A percentile compares a stretch with the other conserved stretches of the same genome.
These are phyloP conservation scores for Typha latifolia DNA, from an alignment of 176 grass and related monocot genomes.

Conservation along the genomic window DNA sequence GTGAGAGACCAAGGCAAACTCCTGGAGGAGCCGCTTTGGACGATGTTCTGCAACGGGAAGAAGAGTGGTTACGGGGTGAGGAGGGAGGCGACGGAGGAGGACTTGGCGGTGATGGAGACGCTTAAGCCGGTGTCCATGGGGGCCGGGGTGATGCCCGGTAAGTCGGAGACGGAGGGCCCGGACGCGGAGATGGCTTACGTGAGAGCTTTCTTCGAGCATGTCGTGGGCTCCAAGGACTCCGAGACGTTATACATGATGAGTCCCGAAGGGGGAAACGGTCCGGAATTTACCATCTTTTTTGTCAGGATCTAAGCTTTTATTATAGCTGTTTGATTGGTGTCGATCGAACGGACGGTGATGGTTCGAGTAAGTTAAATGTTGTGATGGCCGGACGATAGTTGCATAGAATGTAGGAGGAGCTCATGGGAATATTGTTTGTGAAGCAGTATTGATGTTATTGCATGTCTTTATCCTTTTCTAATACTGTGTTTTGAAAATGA, in stretches of 20 bases:
- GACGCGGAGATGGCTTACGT: slow-evolving; percentile 83
- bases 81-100: slow-evolving; percentile 38
- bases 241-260: slow-evolving; percentile 82
- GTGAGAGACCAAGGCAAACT: neutral
- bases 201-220: slow-evolving; percentile 66
- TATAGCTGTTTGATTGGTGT: too few relatives aligned
- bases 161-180: slow-evolving; percentile 19
- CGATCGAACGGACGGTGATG: too few relatives aligned
- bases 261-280: slow-evolving; percentile 45
- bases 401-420: too few relatives aligned
- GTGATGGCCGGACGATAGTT: too few relatives aligned
- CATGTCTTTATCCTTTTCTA: too few relatives aligned
- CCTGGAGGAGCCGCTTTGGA: slow-evolving; percentile 62
- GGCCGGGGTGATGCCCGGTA: slow-evolving; percentile 52
- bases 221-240: slow-evolving; percentile 60
- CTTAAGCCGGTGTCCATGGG: slow-evolving; percentile 68
- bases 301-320: slow-evolving; percentile 37
- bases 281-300: slow-evolving; percentile 86
- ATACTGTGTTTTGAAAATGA: too few relatives aligned
- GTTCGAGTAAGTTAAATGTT: too few relatives aligned
- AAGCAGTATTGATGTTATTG: too few relatives aligned
- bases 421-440: too few relatives aligned
- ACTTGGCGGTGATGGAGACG: slow-evolving; percentile 59
- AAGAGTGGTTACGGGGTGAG: slow-evolving; percentile 50
- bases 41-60: slow-evolving; percentile 76